These are phyloP conservation scores for Lobosporangium transversale DNA, from an alignment of 192 early-diverging fungal species.

Conservation along the genomic window DNA sequence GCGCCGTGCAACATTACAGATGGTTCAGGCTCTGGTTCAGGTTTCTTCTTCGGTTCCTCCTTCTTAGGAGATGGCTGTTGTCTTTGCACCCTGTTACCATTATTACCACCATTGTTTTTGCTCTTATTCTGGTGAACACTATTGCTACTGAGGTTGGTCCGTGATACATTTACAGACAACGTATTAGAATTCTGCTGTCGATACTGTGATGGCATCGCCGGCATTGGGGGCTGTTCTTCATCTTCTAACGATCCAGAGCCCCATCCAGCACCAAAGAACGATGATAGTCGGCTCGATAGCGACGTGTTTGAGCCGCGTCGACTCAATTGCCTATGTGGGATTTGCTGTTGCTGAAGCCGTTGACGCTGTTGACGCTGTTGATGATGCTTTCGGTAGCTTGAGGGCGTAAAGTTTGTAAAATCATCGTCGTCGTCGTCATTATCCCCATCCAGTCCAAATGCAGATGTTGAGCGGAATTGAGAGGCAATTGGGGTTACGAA, in stretches of 20 bases:
- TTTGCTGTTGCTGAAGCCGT: conserved; percentile 3
- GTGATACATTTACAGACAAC: background rate
- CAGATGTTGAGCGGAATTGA: conserved; percentile 23
- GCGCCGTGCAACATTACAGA: conserved; percentile 18
- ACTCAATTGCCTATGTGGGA: conserved; percentile 3
- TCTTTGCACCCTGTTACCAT: background rate
- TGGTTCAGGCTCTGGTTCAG: background rate
- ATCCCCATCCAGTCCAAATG: background rate
- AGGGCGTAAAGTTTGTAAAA: conserved; percentile 23
- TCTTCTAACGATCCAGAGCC: conserved; percentile 18
- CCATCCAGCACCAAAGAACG: conserved; percentile 50
- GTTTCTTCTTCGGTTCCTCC: conserved; percentile 10
- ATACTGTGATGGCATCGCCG: conserved; percentile 25
- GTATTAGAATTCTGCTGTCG: conserved; percentile 11
- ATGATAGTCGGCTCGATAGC: conserved; percentile 38
- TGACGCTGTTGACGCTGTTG: conserved; percentile 38
- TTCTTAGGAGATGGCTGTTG: background rate
- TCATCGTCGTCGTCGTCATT: conserved; percentile 27
- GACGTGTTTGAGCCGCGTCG: conserved; percentile 26
- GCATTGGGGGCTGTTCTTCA: conserved; percentile 17
- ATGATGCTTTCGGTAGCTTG: conserved; percentile 47
- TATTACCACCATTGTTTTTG: background rate
- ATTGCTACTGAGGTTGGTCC: background rate
- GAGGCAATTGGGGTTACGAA: conserved; percentile 50
- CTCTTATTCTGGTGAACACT: background rate